A percentile compares a stretch with the other conserved stretches of the same genome.
phyloP scores from a whole-genome alignment of 176 grass and related monocot species.

The Tillandsia leiboldiana region DNA sequence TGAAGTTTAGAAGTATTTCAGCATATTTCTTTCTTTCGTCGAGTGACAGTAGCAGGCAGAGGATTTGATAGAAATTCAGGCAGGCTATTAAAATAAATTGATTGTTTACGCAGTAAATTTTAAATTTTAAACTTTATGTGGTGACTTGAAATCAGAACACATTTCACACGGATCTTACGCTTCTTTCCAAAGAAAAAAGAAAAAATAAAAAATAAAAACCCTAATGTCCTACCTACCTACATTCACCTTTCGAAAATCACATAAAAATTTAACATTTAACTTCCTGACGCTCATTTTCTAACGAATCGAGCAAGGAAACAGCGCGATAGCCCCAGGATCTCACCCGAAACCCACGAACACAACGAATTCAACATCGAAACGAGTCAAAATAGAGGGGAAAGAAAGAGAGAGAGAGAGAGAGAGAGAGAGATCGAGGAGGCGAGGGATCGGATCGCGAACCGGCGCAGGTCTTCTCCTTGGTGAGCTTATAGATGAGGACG shows the following conservation, averaged over 20 bases:
- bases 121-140: no score
- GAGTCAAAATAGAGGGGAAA: not conserved
- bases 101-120: no score
- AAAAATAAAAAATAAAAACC: not conserved
- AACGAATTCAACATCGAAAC: slow-evolving; percentile 24
- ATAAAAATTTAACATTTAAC: not conserved
- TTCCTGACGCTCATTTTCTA: not conserved
- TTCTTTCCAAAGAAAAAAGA: not conserved
- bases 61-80: no score
- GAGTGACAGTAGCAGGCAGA: no score
- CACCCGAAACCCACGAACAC: slow-evolving; percentile 9
- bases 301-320: no score
- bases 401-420: not conserved
- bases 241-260: not conserved
- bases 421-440: not conserved
- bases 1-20: no score
- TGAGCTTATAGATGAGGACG: slow-evolving; percentile 95
- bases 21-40: no score
- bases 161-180: not conserved
- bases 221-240: not conserved
- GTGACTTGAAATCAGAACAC: no score
- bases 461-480: slow-evolving; percentile 94
- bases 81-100: no score
- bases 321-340: not conserved
- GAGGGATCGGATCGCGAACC: slow-evolving; percentile 29